Percentiles rank a stretch among this genome's conserved stretches.
phyloP scores from a whole-genome alignment of 371 early-diverging fungal species.

The Gilbertella persicaria region DNA sequence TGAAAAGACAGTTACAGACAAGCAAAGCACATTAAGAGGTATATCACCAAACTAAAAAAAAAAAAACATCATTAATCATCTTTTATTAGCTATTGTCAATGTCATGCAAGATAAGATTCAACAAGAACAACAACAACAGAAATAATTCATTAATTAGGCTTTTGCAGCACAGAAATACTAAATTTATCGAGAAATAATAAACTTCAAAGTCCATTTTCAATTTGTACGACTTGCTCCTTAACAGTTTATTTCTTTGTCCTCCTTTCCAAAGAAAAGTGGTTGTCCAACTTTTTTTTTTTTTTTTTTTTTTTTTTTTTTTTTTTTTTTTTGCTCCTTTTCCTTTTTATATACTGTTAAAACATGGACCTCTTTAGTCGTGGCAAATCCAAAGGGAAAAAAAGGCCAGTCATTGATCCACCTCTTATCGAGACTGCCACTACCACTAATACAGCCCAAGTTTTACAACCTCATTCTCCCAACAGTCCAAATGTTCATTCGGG shows the following conservation, averaged over 20 bases:
- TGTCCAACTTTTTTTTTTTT: constrained; percentile 1
- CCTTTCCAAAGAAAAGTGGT: no score
- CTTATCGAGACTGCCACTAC: constrained; percentile 13
- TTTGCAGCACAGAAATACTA: not conserved
- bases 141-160: constrained; percentile 3
- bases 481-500: constrained; percentile 15
- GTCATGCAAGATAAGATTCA: constrained; percentile 59
- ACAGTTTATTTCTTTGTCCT: not conserved
- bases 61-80: not conserved
- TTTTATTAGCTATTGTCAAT: constrained; percentile 42
- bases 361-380: constrained; percentile 39
- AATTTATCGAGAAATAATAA: not conserved
- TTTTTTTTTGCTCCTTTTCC: constrained; percentile 1
- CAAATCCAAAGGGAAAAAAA: constrained; percentile 29
- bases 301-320: constrained; percentile 7
- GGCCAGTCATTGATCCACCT: constrained; percentile 11
- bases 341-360: constrained; percentile 5
- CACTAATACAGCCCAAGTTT: constrained; percentile 2
- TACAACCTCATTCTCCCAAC: constrained; percentile 22
- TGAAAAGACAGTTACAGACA: constrained; percentile 73
- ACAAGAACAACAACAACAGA: constrained; percentile 41
- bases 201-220: not conserved
- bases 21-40: constrained; percentile 78
- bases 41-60: no score
- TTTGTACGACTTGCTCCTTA: not conserved